Percentiles rank a stretch among this genome's conserved stretches.
Evolutionary conservation across 176 grass and related monocot species (phyloP).

Genomic region (Eremochloa ophiuroides): DNA sequence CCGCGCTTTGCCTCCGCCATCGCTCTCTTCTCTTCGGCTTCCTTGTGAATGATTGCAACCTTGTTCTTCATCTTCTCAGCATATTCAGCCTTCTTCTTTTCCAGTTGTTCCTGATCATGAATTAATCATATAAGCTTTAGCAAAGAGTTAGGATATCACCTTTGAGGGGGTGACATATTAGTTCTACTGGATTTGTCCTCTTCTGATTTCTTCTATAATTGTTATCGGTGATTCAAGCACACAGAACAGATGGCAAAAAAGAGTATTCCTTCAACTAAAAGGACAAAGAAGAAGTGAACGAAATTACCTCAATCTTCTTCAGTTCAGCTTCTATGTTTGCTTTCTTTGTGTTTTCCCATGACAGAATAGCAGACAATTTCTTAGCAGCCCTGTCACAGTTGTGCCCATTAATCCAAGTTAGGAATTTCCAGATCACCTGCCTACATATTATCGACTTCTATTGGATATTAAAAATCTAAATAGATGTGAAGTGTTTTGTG

Average conservation of each 20-base stretch:
- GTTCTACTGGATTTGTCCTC: neutral
- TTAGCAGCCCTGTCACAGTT: conserved; percentile 61
- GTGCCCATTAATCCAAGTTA: conserved; percentile 11
- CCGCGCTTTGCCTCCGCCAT: conserved; percentile 62
- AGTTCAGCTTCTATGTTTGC: conserved; percentile 73
- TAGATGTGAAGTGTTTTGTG: no score
- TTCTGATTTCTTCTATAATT: neutral
- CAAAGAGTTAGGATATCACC: neutral
- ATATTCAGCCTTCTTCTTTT: conserved; percentile 91
- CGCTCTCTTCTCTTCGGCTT: conserved; percentile 88
- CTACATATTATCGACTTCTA: neutral
- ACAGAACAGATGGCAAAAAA: neutral
- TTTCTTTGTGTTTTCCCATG: conserved; percentile 95
- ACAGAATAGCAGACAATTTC: conserved; percentile 64
- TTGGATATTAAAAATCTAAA: neutral
- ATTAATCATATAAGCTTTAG: conserved; percentile 6
- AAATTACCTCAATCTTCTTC: conserved; percentile 79
- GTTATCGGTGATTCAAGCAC: neutral
- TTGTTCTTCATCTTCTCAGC: conserved; percentile 98
- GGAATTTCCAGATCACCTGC: conserved; percentile 2
- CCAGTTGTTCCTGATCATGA: conserved; percentile 69
- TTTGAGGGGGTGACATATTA: neutral
- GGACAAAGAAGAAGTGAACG: neutral
- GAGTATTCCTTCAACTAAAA: neutral
- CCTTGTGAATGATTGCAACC: conserved; percentile 65